Base-by-base conservation (phyloP, 1,284 basidiomycete species). In the Cryptococcus sp. region DNA sequence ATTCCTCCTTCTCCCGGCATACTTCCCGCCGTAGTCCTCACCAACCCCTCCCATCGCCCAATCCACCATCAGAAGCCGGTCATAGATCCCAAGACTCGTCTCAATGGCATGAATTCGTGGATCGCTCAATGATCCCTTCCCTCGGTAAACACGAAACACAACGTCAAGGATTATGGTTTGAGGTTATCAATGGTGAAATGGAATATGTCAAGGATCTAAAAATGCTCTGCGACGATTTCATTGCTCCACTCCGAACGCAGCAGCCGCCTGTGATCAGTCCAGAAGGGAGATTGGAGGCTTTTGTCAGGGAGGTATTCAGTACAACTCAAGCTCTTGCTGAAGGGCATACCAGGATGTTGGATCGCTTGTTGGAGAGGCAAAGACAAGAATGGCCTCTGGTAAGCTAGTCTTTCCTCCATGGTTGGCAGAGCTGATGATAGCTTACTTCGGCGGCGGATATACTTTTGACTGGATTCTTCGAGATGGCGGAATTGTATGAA, bases 31-130 rank as follows among this genome's bases (percentile, higher is more conserved):
- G 40, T 42, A n/a, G n/a, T 44, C 42, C 34, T 28, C 36, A 19
- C 28, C 25, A 43, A 19, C 34, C 46, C 24, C n/a, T 19, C 36
- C 24, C 23, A 28, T 41, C 50, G 25, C 41, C 54, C 25, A 47
- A 51, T 47, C 19, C 49, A 2, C 52, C 60, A 16, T 44, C 56
- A 16, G 59, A 61, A 19, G 40, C 24, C 5, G 45, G 48, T 1
- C 45, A 44, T 14, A 11, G 39, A 10, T 34, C 37, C 1, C 52
- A 55, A 25, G 25, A 48, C 13, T 57, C 61, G 53, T 57, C 63
- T n/a, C 85, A 86, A 55, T 91, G 88, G 88, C 78, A 88, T 70
- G 77, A 79, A 47, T 78, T 91, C 5, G 85, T 90, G 1, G 85
- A 87, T 7, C 57, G 74, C 18, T 81, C 81, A 60, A 83, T 87